Evolutionary conservation across 495 filamentous ascomycete genomes (phyloP).

Genomic region (Xylaria nigripes): DNA sequence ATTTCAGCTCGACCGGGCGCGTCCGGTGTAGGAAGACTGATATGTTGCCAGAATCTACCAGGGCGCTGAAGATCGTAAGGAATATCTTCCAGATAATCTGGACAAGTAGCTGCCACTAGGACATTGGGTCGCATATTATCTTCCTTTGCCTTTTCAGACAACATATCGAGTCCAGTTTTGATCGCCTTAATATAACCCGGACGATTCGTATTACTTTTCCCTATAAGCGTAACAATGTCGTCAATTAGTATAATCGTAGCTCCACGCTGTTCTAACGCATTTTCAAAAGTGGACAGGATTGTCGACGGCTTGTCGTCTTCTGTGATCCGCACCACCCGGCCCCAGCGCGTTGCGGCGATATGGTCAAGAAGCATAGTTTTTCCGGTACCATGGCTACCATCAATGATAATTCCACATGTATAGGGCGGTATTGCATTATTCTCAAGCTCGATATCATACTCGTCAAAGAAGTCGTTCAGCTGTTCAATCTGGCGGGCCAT

Average conservation of each 20-base stretch:
- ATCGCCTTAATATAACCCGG: slow-evolving; percentile 41
- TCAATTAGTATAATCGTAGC: slow-evolving; percentile 83
- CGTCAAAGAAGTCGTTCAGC: slow-evolving; percentile 58
- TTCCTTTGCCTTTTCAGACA: slow-evolving; percentile 29
- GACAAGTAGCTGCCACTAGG: slow-evolving; percentile 66
- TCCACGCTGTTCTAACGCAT: slow-evolving; percentile 55
- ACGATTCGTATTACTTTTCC: slow-evolving; percentile 48
- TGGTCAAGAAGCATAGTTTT: slow-evolving; percentile 64
- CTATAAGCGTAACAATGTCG: slow-evolving; percentile 65
- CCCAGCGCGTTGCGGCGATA: slow-evolving; percentile 62
- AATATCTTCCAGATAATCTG: slow-evolving; percentile 65
- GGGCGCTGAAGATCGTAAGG: slow-evolving; percentile 61
- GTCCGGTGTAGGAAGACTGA: slow-evolving; percentile 77
- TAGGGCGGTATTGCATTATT: slow-evolving; percentile 22
- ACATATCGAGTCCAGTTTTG: slow-evolving; percentile 44
- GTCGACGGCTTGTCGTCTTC: slow-evolving; percentile 46
- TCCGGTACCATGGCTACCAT: slow-evolving; percentile 77
- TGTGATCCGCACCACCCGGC: slow-evolving; percentile 53
- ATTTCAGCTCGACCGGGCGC: slow-evolving; percentile 64
- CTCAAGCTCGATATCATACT: slow-evolving; percentile 41
- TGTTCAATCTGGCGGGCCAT: slow-evolving; percentile 53
- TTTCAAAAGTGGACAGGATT: slow-evolving; percentile 62
- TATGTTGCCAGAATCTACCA: slow-evolving; percentile 58
- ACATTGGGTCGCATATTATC: slow-evolving; percentile 34
- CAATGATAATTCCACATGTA: slow-evolving; percentile 58